Conservation (phyloP, 257 asterid genomes). For the Nicotiana undulata region DNA sequence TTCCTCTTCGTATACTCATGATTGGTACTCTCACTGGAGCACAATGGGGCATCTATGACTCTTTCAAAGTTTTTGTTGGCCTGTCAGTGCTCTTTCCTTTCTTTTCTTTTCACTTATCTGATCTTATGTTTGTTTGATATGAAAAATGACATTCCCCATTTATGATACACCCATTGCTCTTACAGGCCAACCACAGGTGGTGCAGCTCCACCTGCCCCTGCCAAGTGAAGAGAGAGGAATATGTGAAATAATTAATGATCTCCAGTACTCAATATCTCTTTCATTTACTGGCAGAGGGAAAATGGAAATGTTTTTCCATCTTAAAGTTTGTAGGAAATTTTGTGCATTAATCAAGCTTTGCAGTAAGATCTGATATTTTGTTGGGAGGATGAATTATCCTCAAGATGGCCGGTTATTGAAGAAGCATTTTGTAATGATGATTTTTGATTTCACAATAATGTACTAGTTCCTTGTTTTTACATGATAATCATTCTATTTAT, state of each 20-base stretch:
- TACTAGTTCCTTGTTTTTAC: background rate
- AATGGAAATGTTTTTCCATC: background rate
- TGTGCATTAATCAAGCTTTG: background rate
- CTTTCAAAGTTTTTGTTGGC: slow-evolving; percentile 64
- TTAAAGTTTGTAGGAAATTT: background rate
- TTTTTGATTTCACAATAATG: background rate
- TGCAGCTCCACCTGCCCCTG: slow-evolving; percentile 35
- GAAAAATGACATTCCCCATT: background rate
- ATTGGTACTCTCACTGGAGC: slow-evolving; percentile 63
- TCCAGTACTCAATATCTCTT: background rate
- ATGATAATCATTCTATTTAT: background rate
- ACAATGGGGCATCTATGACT: slow-evolving; percentile 78
- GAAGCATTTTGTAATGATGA: background rate
- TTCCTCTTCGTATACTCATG: slow-evolving; percentile 61
- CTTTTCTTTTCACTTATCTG: background rate
- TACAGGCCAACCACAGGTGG: slow-evolving; percentile 87
- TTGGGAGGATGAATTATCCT: background rate
- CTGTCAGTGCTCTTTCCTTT: slow-evolving; percentile 36
- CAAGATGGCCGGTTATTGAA: background rate
- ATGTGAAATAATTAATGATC: background rate
- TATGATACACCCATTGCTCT: background rate
- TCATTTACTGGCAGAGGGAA: background rate
- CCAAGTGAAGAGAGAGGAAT: background rate
- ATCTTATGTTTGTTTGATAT: background rate
- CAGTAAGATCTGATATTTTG: background rate